Base-by-base conservation (phyloP, 495 filamentous ascomycete species). In the Lophiotrema nucula region DNA sequence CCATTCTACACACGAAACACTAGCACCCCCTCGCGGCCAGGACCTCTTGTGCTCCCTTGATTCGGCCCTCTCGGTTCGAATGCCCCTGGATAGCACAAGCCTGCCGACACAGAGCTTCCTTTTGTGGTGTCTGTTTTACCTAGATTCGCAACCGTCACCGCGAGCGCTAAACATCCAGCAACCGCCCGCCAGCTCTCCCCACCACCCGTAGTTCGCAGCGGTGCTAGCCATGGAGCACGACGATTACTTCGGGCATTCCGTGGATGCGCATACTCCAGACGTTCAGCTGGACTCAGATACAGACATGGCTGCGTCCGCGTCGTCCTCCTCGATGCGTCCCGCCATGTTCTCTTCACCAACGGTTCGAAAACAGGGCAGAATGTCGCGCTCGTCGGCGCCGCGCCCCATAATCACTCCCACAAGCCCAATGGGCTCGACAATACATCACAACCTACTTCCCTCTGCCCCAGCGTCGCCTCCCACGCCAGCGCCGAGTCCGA, bases 381-480 rank as follows among this genome's bases (percentile, higher is more conserved):
- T 61, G 48, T 61, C 62, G 56, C 62, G 66, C 19, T 53, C 67
- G 27, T 53, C 48, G 37, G 57, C 57, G 31, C 67, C 71, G 38
- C 78, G 79, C 35, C 76, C 79, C 26, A 77, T 83, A 33, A 74
- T 77, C 33, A 77, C 78, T 2, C 77, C 77, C 44, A 79, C 72
- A 55, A 82, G 79, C 50, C 71, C 77, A 26, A 56, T 68, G 28
- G 72, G 80, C 39, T 62, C 77, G 28, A 76, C 82, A 53, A 82
- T 84, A 52, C 77, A 72, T 25, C 64, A 76, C 37, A 86, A 79
- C 60, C 77, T 84, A 10, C 74, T 85, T 6, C 83, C 83, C 11
- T 87, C 84, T 12, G 83, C 84, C 43, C 83, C 84, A 28, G 81
- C 84, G 3, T 87, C 83, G 22, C 84, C 84, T 62, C 84, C 84